Percentiles rank a stretch among this genome's conserved stretches.
These are phyloP conservation scores for Pseudevernia furfuracea DNA, from an alignment of 495 filamentous ascomycete species.

Conservation along the genomic window DNA sequence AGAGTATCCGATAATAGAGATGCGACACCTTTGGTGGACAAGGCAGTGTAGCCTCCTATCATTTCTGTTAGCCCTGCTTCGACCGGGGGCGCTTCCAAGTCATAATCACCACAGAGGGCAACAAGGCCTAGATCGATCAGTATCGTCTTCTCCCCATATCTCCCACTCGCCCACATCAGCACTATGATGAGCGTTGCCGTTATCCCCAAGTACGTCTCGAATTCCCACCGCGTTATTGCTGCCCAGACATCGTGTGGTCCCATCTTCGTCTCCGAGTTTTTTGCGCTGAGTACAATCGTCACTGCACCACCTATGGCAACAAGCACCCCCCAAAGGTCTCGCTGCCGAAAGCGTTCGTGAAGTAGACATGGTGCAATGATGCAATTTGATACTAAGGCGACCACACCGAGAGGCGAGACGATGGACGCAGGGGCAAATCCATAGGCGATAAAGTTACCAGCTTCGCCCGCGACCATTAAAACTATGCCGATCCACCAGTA, in stretches of 20 bases:
- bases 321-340: slow-evolving; percentile 84
- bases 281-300: slow-evolving; percentile 85
- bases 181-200: slow-evolving; percentile 62
- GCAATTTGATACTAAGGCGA: slow-evolving; percentile 91
- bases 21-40: slow-evolving; percentile 93
- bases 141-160: slow-evolving; percentile 76
- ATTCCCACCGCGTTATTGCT: slow-evolving; percentile 82
- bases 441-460: slow-evolving; percentile 94
- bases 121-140: slow-evolving; percentile 90
- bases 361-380: slow-evolving; percentile 89
- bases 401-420: slow-evolving; percentile 91
- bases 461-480: slow-evolving; percentile 87
- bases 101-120: slow-evolving; percentile 67
- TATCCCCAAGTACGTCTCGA: slow-evolving; percentile 79
- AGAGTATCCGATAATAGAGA: slow-evolving; percentile 86
- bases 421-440: slow-evolving; percentile 98
- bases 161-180: slow-evolving; percentile 73
- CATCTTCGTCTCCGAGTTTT: slow-evolving; percentile 80
- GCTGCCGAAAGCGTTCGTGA: slow-evolving; percentile 74
- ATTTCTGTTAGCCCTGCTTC: slow-evolving; percentile 14
- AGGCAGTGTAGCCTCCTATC: slow-evolving; percentile 82
- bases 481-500: slow-evolving; percentile 94
- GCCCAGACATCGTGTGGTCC: slow-evolving; percentile 85
- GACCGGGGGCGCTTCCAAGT: background rate
- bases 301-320: slow-evolving; percentile 82